These are phyloP conservation scores for Trametes polyzona DNA, from an alignment of 1,284 basidiomycete genomes.

Conservation along the genomic window DNA sequence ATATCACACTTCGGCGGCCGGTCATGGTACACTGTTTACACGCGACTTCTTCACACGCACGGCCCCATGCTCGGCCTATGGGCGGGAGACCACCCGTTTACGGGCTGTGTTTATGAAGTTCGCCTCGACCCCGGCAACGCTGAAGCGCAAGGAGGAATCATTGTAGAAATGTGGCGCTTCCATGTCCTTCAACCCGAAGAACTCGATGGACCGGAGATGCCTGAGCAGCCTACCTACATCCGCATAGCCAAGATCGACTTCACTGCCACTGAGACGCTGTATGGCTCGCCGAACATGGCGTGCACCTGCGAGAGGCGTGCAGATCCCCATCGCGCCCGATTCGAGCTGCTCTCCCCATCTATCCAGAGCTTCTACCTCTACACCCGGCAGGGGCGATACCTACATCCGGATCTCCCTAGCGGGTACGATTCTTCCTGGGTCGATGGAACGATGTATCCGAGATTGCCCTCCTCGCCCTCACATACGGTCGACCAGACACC, in stretches of 20 bases:
- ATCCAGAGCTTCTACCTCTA: constrained; percentile 18
- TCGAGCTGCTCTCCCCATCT: constrained; percentile 18
- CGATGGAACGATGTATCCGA: constrained; percentile 17
- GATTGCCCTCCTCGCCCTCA: background rate
- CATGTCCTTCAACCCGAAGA: constrained; percentile 23
- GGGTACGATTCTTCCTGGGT: constrained; percentile 10
- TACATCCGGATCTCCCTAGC: constrained; percentile 23
- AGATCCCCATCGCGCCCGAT: constrained; percentile 5
- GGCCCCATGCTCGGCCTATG: constrained; percentile 30
- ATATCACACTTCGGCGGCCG: constrained; percentile 18
- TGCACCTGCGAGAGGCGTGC: constrained; percentile 9
- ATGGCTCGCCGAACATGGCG: constrained; percentile 2
- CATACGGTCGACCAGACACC: constrained; percentile 8
- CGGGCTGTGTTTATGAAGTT: constrained; percentile 27
- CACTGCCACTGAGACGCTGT: background rate
- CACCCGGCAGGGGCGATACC: constrained; percentile 19
- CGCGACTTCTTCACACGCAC: constrained; percentile 26
- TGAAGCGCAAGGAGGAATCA: constrained; percentile 16
- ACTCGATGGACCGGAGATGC: constrained; percentile 15
- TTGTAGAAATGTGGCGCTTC: constrained; percentile 29
- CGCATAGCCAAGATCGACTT: constrained; percentile 22
- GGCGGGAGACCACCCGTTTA: constrained; percentile 31
- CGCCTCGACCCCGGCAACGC: constrained; percentile 14
- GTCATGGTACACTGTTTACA: constrained; percentile 29
- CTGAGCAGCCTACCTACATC: constrained; percentile 19